Evolutionary conservation across 495 filamentous ascomycete genomes (phyloP).

Genomic region (Aspergillus nidulans): DNA sequence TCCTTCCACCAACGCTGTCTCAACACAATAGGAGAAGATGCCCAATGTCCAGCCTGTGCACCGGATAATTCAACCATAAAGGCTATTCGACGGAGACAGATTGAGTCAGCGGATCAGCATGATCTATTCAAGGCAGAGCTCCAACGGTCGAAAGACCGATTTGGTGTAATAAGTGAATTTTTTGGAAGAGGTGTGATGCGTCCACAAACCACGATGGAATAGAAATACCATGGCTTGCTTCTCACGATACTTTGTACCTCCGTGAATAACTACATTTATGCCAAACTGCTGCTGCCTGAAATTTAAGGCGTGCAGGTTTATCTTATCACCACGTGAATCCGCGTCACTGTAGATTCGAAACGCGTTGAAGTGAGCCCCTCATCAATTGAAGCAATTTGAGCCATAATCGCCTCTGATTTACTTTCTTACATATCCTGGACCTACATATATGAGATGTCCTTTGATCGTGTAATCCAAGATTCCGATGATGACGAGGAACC

Average conservation of each 20-base stretch:
- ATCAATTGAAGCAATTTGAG: background rate
- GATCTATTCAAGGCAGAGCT: constrained; percentile 84
- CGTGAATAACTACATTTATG: background rate
- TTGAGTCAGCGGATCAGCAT: constrained; percentile 82
- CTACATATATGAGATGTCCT: constrained; percentile 22
- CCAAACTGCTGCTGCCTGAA: constrained; percentile 1
- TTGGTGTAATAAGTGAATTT: constrained; percentile 86
- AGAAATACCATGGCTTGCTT: constrained; percentile 6
- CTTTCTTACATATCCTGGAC: background rate
- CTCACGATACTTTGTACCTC: background rate
- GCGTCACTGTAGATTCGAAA: constrained; percentile 20
- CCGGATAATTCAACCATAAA: constrained; percentile 78
- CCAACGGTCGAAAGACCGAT: constrained; percentile 73
- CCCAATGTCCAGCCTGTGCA: constrained; percentile 82
- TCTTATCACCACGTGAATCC: constrained; percentile 36
- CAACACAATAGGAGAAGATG: constrained; percentile 58
- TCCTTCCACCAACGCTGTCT: constrained; percentile 90
- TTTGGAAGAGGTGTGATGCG: constrained; percentile 91
- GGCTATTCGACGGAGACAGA: constrained; percentile 79
- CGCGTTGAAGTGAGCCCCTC: constrained; percentile 13
- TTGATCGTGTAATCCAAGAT: constrained; percentile 44
- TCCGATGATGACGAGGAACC: constrained; percentile 48
- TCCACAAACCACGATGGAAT: constrained; percentile 40
- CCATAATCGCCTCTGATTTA: background rate
- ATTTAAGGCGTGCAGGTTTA: background rate